Percentiles rank a stretch among this genome's conserved stretches.
Evolutionary conservation across 495 filamentous ascomycete species (phyloP).

Genomic region (Neurospora sp.): DNA sequence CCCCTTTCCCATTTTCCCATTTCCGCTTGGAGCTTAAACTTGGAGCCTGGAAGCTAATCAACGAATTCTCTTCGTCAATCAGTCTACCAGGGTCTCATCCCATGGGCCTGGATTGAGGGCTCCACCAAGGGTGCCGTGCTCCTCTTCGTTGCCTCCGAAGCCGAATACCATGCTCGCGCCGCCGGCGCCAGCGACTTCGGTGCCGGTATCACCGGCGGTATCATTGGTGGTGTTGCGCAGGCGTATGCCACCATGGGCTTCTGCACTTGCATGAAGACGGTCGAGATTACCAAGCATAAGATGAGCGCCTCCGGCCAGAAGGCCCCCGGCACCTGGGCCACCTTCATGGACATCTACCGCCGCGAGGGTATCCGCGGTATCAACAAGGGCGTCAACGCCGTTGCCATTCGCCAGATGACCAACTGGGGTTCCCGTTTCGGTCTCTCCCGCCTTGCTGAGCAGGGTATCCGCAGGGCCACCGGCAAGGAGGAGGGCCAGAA

Average conservation of each 20-base stretch:
- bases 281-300: constrained; percentile 98
- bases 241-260: constrained; percentile 99
- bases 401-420: constrained; percentile 96
- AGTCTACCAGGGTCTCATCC: constrained; percentile 99
- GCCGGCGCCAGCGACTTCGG: constrained; percentile 79
- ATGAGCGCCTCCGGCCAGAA: constrained; percentile 72
- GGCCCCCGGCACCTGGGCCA: constrained; percentile 77
- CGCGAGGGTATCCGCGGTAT: constrained; percentile 91
- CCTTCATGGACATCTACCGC: constrained; percentile 95
- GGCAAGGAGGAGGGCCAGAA: constrained; percentile 71
- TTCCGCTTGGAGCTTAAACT: not conserved
- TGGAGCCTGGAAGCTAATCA: not conserved
- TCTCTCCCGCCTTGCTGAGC: constrained; percentile 80
- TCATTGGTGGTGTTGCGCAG: constrained; percentile 90
- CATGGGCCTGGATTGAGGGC: constrained; percentile 99
- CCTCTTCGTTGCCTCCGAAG: constrained; percentile 97
- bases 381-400: constrained; percentile 96
- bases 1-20: not conserved
- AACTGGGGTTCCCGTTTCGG: constrained; percentile 98
- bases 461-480: constrained; percentile 69
- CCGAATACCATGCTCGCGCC: constrained; percentile 79
- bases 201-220: constrained; percentile 82
- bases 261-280: constrained; percentile 99
- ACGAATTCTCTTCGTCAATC: constrained; percentile 10
- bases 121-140: constrained; percentile 98